These are phyloP conservation scores for Penicillium riverlandense DNA, from an alignment of 495 filamentous ascomycete species.

Conservation along the genomic window DNA sequence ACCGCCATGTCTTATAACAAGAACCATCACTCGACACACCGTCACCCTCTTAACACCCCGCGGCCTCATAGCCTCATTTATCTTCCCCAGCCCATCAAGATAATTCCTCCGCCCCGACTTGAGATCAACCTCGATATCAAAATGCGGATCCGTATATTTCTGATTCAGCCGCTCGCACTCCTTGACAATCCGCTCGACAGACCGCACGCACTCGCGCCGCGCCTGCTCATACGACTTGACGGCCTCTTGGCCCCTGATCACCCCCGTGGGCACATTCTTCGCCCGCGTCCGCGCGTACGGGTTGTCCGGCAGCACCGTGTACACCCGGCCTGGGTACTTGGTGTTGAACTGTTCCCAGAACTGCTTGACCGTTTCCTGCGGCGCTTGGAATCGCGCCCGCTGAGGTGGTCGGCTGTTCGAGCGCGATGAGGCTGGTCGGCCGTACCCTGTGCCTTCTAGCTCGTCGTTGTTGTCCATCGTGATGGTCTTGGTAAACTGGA, in stretches of 20 bases:
- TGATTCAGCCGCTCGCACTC: slow-evolving; percentile 82
- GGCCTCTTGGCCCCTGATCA: slow-evolving; percentile 48
- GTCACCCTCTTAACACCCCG: slow-evolving; percentile 59
- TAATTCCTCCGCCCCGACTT: slow-evolving; percentile 53
- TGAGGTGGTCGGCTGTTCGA: slow-evolving; percentile 29
- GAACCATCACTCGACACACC: slow-evolving; percentile 19
- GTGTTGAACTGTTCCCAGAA: slow-evolving; percentile 76
- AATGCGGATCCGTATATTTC: slow-evolving; percentile 84
- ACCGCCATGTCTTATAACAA: not conserved
- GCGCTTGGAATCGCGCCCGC: slow-evolving; percentile 50
- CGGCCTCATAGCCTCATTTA: slow-evolving; percentile 40
- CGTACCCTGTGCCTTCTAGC: not conserved
- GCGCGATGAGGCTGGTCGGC: slow-evolving; percentile 19
- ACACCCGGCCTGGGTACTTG: slow-evolving; percentile 53
- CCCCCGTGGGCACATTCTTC: slow-evolving; percentile 43
- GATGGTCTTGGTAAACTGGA: not conserved
- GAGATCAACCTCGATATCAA: slow-evolving; percentile 78
- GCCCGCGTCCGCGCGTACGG: slow-evolving; percentile 58
- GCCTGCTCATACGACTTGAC: slow-evolving; percentile 68
- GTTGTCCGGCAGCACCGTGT: slow-evolving; percentile 67
- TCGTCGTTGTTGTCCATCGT: slow-evolving; percentile 32
- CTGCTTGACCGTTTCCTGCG: slow-evolving; percentile 64
- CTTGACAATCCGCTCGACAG: slow-evolving; percentile 73
- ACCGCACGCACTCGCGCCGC: slow-evolving; percentile 56
- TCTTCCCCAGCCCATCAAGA: slow-evolving; percentile 51